Base-by-base conservation (phyloP, 202 grass and related monocot species). In the Schoenoplectus tabernaemontani region DNA sequence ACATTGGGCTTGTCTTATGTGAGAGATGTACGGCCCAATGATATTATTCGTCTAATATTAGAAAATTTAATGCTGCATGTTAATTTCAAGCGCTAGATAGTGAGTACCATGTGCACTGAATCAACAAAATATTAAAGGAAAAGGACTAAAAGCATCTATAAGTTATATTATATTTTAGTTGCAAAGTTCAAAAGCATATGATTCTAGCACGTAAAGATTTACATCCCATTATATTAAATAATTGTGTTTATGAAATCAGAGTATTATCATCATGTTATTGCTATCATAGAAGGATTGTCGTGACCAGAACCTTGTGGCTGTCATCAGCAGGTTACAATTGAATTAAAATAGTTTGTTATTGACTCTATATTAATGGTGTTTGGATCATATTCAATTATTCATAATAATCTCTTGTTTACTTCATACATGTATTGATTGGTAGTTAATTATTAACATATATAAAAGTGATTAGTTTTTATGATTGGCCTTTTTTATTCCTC, bases 341-440 rank as follows among this genome's bases (percentile, higher is more conserved):
- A n/a, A 75, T 54, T 54, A n/a, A n/a, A n/a, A n/a, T 19, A 75
- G 54, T 54, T 54, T 34, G 15, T 16, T 56, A 20, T 54, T 33
- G 13, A 50, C 30, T 56, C 16, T 20, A 75, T 16, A 51, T 51
- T 15, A 54, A 2, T 75, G 70, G 47, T 30, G 23, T 26, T 56
- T 53, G 70, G 70, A 75, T 75, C 54, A 75, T 56, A n/a, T n/a
- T n/a, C n/a, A n/a, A n/a, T n/a, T n/a, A 34, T 75, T 53, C 70
- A 75, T 75, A 75, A 69, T 75, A 36, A 28, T 75, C 43, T 32
- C 24, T 51, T 73, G 41, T 2, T 73, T 2, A 36, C 7, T 75
- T n/a, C 46, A 34, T 53, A n/a, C 70, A 75, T 34, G 47, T 54
- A 75, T 54, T 33, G 47, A 26, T 75, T 34, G 70, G 70, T 75